Conservation (phyloP, 306 rosid genomes). For the Begonia loranthoides region DNA sequence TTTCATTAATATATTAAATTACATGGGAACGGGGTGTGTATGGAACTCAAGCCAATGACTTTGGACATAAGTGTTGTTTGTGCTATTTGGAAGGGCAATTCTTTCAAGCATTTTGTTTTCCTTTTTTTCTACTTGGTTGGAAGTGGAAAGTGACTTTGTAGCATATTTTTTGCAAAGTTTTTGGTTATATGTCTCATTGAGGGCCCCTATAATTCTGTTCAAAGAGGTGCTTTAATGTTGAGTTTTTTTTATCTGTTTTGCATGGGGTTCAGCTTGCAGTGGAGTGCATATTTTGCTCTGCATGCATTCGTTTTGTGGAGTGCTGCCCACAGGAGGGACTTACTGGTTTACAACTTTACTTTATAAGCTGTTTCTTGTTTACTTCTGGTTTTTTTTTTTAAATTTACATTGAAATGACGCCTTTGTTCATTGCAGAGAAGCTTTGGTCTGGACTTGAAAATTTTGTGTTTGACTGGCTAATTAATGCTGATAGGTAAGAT, state of each 20-base stretch:
- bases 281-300: conserved; percentile 98
- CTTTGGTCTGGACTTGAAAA: conserved; percentile 99
- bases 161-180: too few relatives aligned
- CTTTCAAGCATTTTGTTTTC: too few relatives aligned
- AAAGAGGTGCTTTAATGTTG: neutral
- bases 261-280: conserved; percentile 77
- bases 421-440: conserved; percentile 46
- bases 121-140: too few relatives aligned
- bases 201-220: too few relatives aligned
- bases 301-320: conserved; percentile 96
- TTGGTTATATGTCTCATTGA: too few relatives aligned
- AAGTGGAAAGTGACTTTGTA: too few relatives aligned
- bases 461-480: conserved; percentile 98
- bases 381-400: conserved; percentile 3
- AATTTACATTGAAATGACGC: neutral
- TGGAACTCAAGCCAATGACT: too few relatives aligned
- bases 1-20: too few relatives aligned
- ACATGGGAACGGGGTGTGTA: too few relatives aligned
- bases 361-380: conserved; percentile 2
- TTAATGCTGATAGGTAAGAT: conserved; percentile 89
- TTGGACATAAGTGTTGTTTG: too few relatives aligned
- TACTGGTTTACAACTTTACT: conserved; percentile 43
- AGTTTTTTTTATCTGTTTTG: conserved; percentile 12
- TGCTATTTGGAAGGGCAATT: too few relatives aligned
- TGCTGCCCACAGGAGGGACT: conserved; percentile 99